Conservation (phyloP, 2,329 filamentous ascomycete genomes). For the Chrysoporthe deuterocubensis region DNA sequence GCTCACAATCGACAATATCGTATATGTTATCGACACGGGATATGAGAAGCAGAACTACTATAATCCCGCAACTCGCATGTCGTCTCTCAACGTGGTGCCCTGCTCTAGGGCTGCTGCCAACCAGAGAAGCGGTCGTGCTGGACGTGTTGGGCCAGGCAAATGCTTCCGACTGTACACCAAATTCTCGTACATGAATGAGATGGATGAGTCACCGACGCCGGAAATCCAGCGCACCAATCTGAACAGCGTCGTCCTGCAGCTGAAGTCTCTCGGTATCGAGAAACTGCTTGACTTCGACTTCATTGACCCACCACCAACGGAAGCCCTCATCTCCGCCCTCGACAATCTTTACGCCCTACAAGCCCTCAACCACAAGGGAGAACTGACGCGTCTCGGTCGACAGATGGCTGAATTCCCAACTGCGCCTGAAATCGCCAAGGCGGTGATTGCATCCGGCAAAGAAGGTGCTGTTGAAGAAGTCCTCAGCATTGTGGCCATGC, state of each 20-base stretch:
- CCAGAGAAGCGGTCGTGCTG: conserved; percentile 89
- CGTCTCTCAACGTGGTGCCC: conserved; percentile 85
- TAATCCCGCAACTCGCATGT: conserved; percentile 90
- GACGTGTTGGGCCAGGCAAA: conserved; percentile 88
- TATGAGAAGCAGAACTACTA: conserved; percentile 96
- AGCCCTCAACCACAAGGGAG: conserved; percentile 84
- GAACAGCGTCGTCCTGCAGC: conserved; percentile 78
- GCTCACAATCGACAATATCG: conserved; percentile 93
- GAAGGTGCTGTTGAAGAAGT: conserved; percentile 94
- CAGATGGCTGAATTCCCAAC: conserved; percentile 96
- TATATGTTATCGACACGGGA: conserved; percentile 93
- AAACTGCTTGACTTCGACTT: conserved; percentile 94
- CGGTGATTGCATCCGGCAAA: conserved; percentile 84
- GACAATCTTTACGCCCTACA: conserved; percentile 92
- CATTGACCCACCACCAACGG: conserved; percentile 89
- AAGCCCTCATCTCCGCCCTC: conserved; percentile 84
- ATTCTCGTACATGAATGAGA: conserved; percentile 91
- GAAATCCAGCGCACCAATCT: conserved; percentile 93
- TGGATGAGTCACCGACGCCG: conserved; percentile 88
- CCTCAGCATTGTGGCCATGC: conserved; percentile 90
- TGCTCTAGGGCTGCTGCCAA: conserved; percentile 92
- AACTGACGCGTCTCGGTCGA: conserved; percentile 86
- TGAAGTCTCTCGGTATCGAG: conserved; percentile 91
- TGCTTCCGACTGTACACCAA: conserved; percentile 94
- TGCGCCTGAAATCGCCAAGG: conserved; percentile 88